phyloP scores from a whole-genome alignment of 179 eudicot species.

The Carnegiea gigantea region DNA sequence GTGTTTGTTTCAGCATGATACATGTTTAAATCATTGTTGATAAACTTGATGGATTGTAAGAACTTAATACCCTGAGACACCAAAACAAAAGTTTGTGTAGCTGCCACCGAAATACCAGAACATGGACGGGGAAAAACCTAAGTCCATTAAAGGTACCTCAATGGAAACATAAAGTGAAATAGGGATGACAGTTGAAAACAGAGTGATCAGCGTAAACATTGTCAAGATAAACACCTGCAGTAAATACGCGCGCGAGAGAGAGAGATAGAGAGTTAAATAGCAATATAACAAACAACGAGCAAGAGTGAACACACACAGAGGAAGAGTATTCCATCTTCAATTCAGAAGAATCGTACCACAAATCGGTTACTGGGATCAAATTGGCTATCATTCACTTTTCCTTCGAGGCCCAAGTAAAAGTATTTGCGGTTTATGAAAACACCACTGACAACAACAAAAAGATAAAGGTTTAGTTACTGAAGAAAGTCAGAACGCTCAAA shows the following conservation, averaged over 20 bases:
- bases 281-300: neutral
- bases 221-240: slow-evolving; percentile 75
- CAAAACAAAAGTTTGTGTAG: slow-evolving; percentile 17
- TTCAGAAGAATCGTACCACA: slow-evolving; percentile 52
- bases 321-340: slow-evolving; percentile 10
- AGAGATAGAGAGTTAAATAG: neutral
- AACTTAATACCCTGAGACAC: slow-evolving; percentile 80
- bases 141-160: slow-evolving; percentile 57
- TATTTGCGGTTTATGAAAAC: slow-evolving; percentile 63
- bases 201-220: slow-evolving; percentile 92
- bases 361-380: slow-evolving; percentile 84
- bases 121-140: neutral
- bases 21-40: slow-evolving; percentile 93
- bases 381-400: slow-evolving; percentile 46
- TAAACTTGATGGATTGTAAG: slow-evolving; percentile 84
- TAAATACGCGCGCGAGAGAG: slow-evolving; percentile 9
- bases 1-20: slow-evolving; percentile 86
- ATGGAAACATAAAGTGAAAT: slow-evolving; percentile 98
- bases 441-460: slow-evolving; percentile 55
- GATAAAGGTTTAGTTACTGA: slow-evolving; percentile 2
- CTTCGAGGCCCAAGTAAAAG: slow-evolving; percentile 67
- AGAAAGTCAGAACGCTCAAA: neutral
- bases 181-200: slow-evolving; percentile 95
- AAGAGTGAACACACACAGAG: neutral
- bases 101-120: neutral